phyloP scores from a whole-genome alignment of 257 asterid genomes.

The Rauvolfia tetraphylla region DNA sequence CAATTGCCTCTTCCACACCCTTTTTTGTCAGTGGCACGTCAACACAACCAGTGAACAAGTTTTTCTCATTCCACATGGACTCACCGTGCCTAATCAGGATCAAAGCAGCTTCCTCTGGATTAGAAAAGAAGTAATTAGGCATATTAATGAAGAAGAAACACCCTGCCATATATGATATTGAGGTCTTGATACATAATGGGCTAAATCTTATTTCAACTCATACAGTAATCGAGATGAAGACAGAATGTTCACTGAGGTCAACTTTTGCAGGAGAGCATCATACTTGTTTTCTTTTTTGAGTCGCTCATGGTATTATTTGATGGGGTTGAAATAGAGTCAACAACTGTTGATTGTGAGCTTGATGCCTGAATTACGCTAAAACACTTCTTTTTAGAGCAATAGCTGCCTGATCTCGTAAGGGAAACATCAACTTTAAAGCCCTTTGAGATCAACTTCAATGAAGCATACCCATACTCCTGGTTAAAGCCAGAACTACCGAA shows the following conservation, averaged over 20 bases:
- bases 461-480: slow-evolving; percentile 48
- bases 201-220: background rate
- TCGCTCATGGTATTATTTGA: slow-evolving; percentile 45
- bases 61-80: slow-evolving; percentile 99
- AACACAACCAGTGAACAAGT: slow-evolving; percentile 96
- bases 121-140: background rate
- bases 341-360: slow-evolving; percentile 44
- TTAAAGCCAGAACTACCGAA: slow-evolving; percentile 33
- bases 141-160: background rate
- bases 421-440: slow-evolving; percentile 44
- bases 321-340: slow-evolving; percentile 50
- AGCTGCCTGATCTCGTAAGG: slow-evolving; percentile 32
- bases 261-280: slow-evolving; percentile 10
- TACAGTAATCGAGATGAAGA: no score
- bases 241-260: background rate
- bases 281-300: slow-evolving; percentile 76
- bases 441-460: slow-evolving; percentile 52
- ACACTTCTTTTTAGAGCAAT: slow-evolving; percentile 41
- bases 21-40: slow-evolving; percentile 90
- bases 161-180: background rate
- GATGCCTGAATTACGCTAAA: slow-evolving; percentile 50
- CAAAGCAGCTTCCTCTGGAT: slow-evolving; percentile 83
- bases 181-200: background rate
- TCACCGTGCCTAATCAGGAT: slow-evolving; percentile 94
- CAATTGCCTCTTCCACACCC: slow-evolving; percentile 94